These are phyloP conservation scores for Teratosphaeria epicoccoides DNA, from an alignment of 2,329 filamentous ascomycete species.

Conservation along the genomic window DNA sequence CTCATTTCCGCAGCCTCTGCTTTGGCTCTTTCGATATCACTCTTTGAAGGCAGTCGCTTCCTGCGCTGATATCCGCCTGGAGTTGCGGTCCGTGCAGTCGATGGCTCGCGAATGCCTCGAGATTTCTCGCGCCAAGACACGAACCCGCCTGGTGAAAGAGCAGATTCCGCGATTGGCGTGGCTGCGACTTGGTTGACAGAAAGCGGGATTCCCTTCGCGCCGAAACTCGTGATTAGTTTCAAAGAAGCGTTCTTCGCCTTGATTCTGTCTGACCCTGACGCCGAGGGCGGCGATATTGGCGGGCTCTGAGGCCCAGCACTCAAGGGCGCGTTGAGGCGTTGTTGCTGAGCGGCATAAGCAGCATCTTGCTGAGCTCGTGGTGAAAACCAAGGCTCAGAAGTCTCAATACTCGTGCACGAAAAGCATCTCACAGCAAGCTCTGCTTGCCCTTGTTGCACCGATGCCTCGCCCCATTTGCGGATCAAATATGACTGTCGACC, in stretches of 20 bases:
- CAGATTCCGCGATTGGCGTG: conserved; percentile 69
- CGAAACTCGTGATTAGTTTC: conserved; percentile 87
- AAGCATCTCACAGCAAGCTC: conserved; percentile 89
- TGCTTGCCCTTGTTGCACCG: conserved; percentile 75
- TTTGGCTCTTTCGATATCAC: conserved; percentile 30
- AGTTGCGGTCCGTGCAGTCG: conserved; percentile 46
- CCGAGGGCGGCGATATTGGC: conserved; percentile 61
- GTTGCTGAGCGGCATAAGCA: conserved; percentile 45
- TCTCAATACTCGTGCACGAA: conserved; percentile 78
- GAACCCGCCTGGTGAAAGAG: conserved; percentile 53
- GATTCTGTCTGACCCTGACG: conserved; percentile 39
- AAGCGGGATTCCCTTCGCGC: conserved; percentile 48
- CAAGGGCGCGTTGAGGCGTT: conserved; percentile 22
- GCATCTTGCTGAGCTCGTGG: conserved; percentile 58
- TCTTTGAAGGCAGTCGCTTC: conserved; percentile 58
- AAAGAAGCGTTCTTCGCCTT: conserved; percentile 73
- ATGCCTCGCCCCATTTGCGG: conserved; percentile 89
- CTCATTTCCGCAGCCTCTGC: conserved; percentile 49
- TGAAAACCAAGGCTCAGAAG: conserved; percentile 77
- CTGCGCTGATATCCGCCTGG: conserved; percentile 48
- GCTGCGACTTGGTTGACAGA: conserved; percentile 62
- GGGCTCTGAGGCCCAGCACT: conserved; percentile 52
- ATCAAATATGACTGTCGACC: conserved; percentile 79
- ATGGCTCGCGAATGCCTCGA: conserved; percentile 36
- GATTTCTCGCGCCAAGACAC: conserved; percentile 29